Percentiles rank a stretch among this genome's conserved stretches.
phyloP scores from a whole-genome alignment of 2,329 filamentous ascomycete species.

The Talaromyces sp. region DNA sequence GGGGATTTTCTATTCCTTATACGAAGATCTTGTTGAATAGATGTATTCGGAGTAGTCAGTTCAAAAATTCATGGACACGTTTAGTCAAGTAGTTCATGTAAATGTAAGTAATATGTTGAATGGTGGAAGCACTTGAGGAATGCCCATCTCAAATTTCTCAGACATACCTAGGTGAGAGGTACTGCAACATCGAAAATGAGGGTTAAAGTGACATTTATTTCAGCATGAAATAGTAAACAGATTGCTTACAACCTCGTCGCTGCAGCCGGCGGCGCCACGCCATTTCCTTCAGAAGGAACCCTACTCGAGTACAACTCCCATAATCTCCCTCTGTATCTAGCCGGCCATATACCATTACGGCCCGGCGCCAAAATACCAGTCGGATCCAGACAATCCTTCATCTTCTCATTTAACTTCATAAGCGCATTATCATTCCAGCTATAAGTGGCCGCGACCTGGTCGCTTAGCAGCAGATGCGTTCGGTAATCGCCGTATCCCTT shows the following conservation, averaged over 20 bases:
- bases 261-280: not conserved
- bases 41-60: not conserved
- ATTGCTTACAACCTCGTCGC: not conserved
- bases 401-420: slow-evolving; percentile 45
- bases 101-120: not conserved
- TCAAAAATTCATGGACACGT: not conserved
- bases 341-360: slow-evolving; percentile 47
- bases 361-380: slow-evolving; percentile 51
- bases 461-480: slow-evolving; percentile 13
- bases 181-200: not conserved
- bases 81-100: not conserved
- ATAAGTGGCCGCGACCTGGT: slow-evolving; percentile 43
- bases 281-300: not conserved
- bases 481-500: slow-evolving; percentile 18
- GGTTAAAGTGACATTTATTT: not conserved
- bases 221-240: not conserved
- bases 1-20: not conserved
- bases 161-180: too few relatives aligned
- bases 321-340: not conserved
- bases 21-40: not conserved
- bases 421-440: slow-evolving; percentile 43
- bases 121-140: not conserved
- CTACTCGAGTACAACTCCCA: slow-evolving; percentile 11
- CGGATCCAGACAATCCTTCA: slow-evolving; percentile 51
- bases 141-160: not conserved